Base-by-base conservation (phyloP, 192 early-diverging fungal species). In the Piromyces sp. region DNA sequence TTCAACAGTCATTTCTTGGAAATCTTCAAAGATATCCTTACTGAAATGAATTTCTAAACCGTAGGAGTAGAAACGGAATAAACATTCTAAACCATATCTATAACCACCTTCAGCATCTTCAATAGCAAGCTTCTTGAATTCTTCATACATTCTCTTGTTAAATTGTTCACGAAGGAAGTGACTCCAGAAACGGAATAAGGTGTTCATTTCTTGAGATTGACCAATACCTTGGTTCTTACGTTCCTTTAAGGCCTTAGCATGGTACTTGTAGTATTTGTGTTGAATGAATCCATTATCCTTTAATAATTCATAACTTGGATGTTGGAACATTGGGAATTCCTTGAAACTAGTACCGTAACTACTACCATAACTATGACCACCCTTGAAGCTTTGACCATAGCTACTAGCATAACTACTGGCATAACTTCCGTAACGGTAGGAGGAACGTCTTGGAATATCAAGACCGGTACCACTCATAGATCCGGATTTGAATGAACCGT, bases 41-140 rank as follows among this genome's bases (percentile, higher is more conserved):
- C 93, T 92, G 89, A 94, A 96, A 86, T 92, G 93, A 86, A 94
- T 93, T 87, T 97, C 95, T 80, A 98, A 87, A 29, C 97, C 95
- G 85, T 98, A 97, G 30, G 95, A 97, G 87, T 93, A 96, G 91
- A 96, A 98, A 58, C 95, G 94, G 94, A 96, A 98, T 81, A 98
- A 86, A 85, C 95, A 98, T 87, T 98, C 97, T 42, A 97, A 88
- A n/a, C 96, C 96, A 84, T 98, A 97, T 31, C 97, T 91, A 87
- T 96, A 95, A 84, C 94, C 92, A 82, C 87, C 87, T 78, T 90
- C 88, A 68, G 95, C 93, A 86, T 98, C 97, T 83, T 97, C 95
- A 30, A 95, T 89, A 12, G 97, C 94, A 19, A 96, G 86, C 13
- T 91, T 88, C 87, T 94, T 95, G 87, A 98, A 98, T 87, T 98